Evolutionary conservation across 345 rosid species (phyloP).

Genomic region (Theobroma cacao): DNA sequence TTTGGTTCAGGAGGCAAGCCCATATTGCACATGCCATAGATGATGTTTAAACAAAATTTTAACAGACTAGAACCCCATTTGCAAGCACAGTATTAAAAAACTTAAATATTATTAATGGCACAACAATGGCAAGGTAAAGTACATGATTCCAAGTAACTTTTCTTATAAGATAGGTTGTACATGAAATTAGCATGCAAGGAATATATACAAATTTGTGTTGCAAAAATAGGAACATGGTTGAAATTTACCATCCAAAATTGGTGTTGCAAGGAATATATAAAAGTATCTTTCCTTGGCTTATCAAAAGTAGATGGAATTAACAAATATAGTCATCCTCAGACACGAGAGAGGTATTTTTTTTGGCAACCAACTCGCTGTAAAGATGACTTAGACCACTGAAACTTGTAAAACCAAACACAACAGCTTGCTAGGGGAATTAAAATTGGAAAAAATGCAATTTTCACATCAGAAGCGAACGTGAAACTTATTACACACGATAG

Average conservation of each 20-base stretch:
- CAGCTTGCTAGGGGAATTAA: not conserved
- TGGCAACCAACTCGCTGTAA: conserved; percentile 32
- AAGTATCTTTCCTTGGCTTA: conserved; percentile 1
- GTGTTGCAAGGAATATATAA: not conserved
- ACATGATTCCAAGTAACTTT: not conserved
- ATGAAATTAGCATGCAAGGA: too few species aligned
- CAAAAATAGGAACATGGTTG: too few species aligned
- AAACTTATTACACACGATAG: too few species aligned
- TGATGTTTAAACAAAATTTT: not conserved
- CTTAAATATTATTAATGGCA: too few species aligned
- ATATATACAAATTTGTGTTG: too few species aligned
- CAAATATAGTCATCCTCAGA: conserved; percentile 36
- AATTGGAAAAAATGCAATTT: not conserved
- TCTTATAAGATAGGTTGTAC: too few species aligned
- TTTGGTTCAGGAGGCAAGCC: not conserved
- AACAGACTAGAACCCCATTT: too few species aligned
- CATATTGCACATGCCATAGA: not conserved
- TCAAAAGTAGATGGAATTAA: conserved; percentile 14
- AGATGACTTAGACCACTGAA: conserved; percentile 24
- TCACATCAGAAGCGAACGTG: not conserved
- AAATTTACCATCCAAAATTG: conserved; percentile 31
- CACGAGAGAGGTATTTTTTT: conserved; percentile 19
- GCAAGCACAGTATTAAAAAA: too few species aligned
- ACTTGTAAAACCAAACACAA: not conserved
- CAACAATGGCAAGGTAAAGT: too few species aligned